Evolutionary conservation across 1,139 yeast species (phyloP), one percentile per base, ranked within the genome.

Genomic region (Yamadazyma jaroonii): DNA sequence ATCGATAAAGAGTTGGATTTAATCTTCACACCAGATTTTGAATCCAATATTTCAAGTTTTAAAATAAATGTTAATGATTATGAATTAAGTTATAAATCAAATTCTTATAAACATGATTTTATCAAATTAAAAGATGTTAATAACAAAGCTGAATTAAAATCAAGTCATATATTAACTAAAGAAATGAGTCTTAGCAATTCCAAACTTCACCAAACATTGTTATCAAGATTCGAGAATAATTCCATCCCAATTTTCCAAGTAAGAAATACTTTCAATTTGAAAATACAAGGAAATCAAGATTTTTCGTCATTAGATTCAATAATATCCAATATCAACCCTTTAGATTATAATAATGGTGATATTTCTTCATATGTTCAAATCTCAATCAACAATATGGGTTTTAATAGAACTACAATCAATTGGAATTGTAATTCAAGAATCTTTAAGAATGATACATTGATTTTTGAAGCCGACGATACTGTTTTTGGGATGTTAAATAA

Each of bases 341-440:
- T 61, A 23, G 57, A 56, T 40, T 42, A 58, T 13, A 44, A 50
- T 10, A 52, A 45, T 31, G 68, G 68, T 3, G 41, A 45, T 7
- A 57, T 64, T 31, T 60, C 59, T 27, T 61, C 72, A 1, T 59
- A 46, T 35, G 49, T 65, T 55, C 54, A 56, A 34, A 35, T 66
- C 3, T 44, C 56, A 11, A 60, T 57, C 9, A 38, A 33, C 12
- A 36, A 42, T n/a, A 38, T 38, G 14, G 33, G 30, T 1, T 23
- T 37, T 7, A 29, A 39, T 10, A 40, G 35, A 8, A 42, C 53
- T 0, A 52, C 64, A 43, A 46, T 67, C 15, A 52, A 55, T 33
- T 69, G 74, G 72, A 61, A 54, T 37, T 66, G 69, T 38, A 45
- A 48, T 25, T 54, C 64, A 4, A 55, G 54, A 36, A 58, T 70